Base-by-base conservation (phyloP, 2,329 filamentous ascomycete species). In the Colletotrichum somersetense region DNA sequence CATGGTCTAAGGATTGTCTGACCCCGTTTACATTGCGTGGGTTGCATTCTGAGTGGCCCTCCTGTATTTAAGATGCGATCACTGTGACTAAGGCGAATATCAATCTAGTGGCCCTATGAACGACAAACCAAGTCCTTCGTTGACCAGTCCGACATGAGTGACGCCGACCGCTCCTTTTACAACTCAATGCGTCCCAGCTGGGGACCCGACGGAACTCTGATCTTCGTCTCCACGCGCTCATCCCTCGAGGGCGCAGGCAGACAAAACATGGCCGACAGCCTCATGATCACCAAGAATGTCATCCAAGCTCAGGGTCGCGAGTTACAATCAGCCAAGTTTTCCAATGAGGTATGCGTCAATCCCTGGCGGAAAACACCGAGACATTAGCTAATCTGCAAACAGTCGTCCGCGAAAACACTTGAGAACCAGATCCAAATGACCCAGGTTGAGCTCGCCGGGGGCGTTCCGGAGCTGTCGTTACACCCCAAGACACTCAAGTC, bases 41-140 rank as follows among this genome's bases (percentile, higher is more conserved):
- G 6, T 35, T 26, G 42, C 62, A 46, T 38, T 16, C 61, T 62
- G n/a, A 14, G 30, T 33, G 56, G 57, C 59, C 66, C 52, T 67
- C 40, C 61, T 83, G 80, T 82, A 82, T 75, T 75, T 80, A 80
- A 75, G 67, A 70, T 73, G 76, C 75, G 66, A 72, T 74, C 77
- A 56, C 73, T 76, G 76, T 78, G 78, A 80, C 79, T 71, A 79
- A 80, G 79, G 80, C 85, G 88, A 86, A 61, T 26, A 59, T 61
- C 23, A 40, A 77, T 83, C 78, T 90, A 97, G 94, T 97, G 92
- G 90, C 94, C 94, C 64, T 96, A 96, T 85, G 89, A 93, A 81
- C 93, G 94, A 84, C 90, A 91, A 82, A 85, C 91, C 74, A 94
- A 95, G 79, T 89, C 89, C 50, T 88, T 90, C 77, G 85, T 89